Evolutionary conservation across 2,329 filamentous ascomycete species (phyloP), one percentile per base, ranked within the genome.

Genomic region (Xylaria sp.): DNA sequence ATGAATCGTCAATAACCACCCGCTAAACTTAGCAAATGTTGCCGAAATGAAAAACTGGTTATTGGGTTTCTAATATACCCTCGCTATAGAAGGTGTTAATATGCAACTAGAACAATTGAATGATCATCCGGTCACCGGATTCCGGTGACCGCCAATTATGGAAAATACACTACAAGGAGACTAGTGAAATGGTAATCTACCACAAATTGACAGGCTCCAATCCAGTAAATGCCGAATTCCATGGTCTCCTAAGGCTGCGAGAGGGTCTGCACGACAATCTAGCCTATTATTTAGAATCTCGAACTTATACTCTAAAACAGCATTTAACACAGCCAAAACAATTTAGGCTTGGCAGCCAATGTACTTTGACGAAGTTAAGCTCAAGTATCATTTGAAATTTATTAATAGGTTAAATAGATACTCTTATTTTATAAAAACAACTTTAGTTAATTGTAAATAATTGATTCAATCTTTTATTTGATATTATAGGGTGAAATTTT

Each of bases 161-260:
- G 55, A 5, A 58, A 44, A 58, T 29, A 9, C 25, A 13, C 40
- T 44, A 44, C 37, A 23, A 0, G 25, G 37, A 44, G 37, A 16
- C 37, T 29, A 58, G 23, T 58, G 16, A 2, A 32, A 42, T 12
- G 16, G 25, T 21, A 21, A 42, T 23, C 23, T 21, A 8, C 37
- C 21, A 29, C 55, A 29, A 29, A 21, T 23, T 29, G 4, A 27
- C 23, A n/a, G 13, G n/a, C 35, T 44, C 37, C 23, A 12, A 58
- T 58, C 18, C 25, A n/a, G 55, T 58, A 58, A 58, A 21, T 44
- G 16, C 55, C 55, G 55, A 44, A 27, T 2, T 44, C 2, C 16
- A 37, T 9, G 29, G 18, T 37, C 4, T 23, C 3, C 23, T 18
- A 29, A 37, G n/a, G n/a, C n/a, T 35, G n/a, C 10, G 51, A 55